Evolutionary conservation across 805 yeast genomes (phyloP), one percentile per base, ranked within the genome.

Genomic region (Zygoascus tannicola): DNA sequence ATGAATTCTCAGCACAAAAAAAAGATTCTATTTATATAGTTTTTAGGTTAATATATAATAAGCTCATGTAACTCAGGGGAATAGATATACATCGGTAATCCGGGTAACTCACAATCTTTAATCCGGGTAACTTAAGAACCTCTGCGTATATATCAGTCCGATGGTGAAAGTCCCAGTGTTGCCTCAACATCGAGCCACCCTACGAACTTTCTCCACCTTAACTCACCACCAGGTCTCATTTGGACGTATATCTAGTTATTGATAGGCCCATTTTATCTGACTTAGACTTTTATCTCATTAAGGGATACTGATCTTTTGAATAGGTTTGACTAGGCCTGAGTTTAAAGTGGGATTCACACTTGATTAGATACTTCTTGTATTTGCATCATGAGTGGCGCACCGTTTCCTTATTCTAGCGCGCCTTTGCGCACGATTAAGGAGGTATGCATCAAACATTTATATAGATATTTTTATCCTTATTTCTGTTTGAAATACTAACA

Each of bases 391-490:
- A 63, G 67, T 56, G 66, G 67, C 56, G 65, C 64, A 40, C 66
- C 54, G 65, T 81, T 90, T 65, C 94, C 96, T 60, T 88, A 85
- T 73, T 92, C 97, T 47, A 87, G 97, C 71, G 98, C 98, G 49
- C 98, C 98, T 44, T 78, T 92, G 66, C 86, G 97, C 66, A 81
- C 96, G 42, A 88, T 92, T 50, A 90, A 88, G 69, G 98, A 92
- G 75, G 97, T 80, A 68, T 50, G 80, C 69, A 44, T 35, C 14
- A 19, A 14, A 15, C 12, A 12, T 40, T 32, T 41, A 14, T 38
- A n/a, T 7, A 33, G 19, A 20, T 18, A 33, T 14, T 14, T 32
- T 8, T 4, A 42, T 28, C 32, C 40, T 21, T 22, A 15, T 35
- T 32, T 12, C 20, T 15, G n/a, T 5, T 15, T 37, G n/a, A 28